Conservation (phyloP, 2,329 filamentous ascomycete genomes). For the Mycosphaerella arachidis region DNA sequence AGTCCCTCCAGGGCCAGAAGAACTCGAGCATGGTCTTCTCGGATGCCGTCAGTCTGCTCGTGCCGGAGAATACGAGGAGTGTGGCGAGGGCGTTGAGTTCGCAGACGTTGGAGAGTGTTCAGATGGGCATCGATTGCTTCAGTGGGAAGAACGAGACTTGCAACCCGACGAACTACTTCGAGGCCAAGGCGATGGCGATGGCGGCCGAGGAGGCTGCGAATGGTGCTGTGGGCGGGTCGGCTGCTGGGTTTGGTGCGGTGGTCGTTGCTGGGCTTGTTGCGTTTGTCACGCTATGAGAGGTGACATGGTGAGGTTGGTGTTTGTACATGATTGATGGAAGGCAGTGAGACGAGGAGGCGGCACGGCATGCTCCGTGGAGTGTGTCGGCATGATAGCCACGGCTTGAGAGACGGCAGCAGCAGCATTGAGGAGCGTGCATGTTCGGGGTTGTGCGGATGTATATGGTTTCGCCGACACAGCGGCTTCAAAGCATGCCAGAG, state of each 20-base stretch:
- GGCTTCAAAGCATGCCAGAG: background rate
- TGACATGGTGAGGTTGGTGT: background rate
- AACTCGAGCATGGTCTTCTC: background rate
- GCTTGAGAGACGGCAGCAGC: background rate
- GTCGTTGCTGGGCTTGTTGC: background rate
- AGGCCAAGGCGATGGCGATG: background rate
- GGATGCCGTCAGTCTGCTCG: background rate
- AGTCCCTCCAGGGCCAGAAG: background rate
- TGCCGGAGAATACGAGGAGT: background rate
- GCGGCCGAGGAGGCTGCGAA: background rate
- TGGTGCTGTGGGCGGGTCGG: background rate
- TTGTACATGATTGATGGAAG: background rate
- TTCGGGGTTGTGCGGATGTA: background rate
- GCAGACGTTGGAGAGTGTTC: background rate
- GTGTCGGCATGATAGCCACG: background rate
- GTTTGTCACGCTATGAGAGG: background rate
- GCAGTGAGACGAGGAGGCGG: background rate
- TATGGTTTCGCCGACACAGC: background rate
- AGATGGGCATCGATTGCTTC: slow-evolving; percentile 8
- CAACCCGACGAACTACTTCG: background rate
- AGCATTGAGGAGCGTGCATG: background rate
- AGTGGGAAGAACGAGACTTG: slow-evolving; percentile 5
- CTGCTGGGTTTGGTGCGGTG: background rate
- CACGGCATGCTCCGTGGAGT: background rate
- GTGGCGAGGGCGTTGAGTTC: slow-evolving; percentile 1